Conservation (phyloP, 2,329 filamentous ascomycete species). For the Colletotrichum lindemuthianum region DNA sequence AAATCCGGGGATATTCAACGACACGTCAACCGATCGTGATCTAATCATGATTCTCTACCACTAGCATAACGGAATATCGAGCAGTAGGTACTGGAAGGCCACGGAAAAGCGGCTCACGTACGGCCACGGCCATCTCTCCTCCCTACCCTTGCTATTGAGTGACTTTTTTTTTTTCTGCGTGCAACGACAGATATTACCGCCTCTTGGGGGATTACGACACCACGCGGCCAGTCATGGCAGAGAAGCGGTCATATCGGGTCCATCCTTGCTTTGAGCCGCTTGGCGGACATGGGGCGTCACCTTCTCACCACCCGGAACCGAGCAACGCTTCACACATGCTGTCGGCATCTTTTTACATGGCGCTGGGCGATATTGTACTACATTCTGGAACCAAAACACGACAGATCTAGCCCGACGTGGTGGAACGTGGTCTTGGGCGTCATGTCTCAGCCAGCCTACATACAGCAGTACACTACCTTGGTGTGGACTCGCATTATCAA, state of each 20-base stretch:
- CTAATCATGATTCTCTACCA: neutral
- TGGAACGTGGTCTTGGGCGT: conserved; percentile 22
- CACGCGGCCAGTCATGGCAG: conserved; percentile 22
- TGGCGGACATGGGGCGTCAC: conserved; percentile 27
- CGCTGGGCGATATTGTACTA: neutral
- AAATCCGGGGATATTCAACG: conserved; percentile 26
- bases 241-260: conserved; percentile 21
- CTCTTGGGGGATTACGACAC: conserved; percentile 31
- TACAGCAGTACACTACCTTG: too few relatives aligned
- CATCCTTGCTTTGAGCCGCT: conserved; percentile 34
- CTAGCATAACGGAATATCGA: neutral
- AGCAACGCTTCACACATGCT: conserved; percentile 6
- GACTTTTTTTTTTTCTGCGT: conserved; percentile 16
- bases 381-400: conserved; percentile 4
- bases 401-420: conserved; percentile 4
- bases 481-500: neutral
- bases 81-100: neutral
- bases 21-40: conserved; percentile 4
- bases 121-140: conserved; percentile 2
- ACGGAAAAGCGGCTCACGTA: conserved; percentile 13
- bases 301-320: conserved; percentile 19
- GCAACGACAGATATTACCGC: conserved; percentile 20
- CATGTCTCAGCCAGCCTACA: conserved; percentile 21
- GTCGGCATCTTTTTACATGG: too few relatives aligned
- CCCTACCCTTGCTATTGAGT: conserved; percentile 3